A percentile compares a stretch with the other conserved stretches of the same genome.
These are phyloP conservation scores for Phytophthora pini DNA, from an alignment of 352 stramenopile genomes.

Conservation along the genomic window DNA sequence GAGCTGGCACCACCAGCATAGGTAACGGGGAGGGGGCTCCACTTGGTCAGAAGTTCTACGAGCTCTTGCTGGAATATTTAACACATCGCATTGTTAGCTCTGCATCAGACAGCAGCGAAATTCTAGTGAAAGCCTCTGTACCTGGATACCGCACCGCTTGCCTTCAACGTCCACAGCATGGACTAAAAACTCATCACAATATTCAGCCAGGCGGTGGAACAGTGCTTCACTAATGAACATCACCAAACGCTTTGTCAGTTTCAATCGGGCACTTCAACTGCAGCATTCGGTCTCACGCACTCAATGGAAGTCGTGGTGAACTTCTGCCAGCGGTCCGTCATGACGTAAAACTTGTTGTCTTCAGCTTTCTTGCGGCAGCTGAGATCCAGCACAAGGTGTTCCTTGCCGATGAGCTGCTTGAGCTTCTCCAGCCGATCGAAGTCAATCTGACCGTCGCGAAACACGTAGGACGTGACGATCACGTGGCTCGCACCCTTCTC, in stretches of 20 bases:
- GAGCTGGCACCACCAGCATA: slow-evolving; percentile 96
- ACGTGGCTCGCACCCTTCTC: slow-evolving; percentile 97
- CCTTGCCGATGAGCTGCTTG: slow-evolving; percentile 72
- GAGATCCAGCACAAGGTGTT: slow-evolving; percentile 94
- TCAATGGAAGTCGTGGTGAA: slow-evolving; percentile 95
- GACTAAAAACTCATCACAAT: slow-evolving; percentile 98
- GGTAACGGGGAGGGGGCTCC: slow-evolving; percentile 95
- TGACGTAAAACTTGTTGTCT: slow-evolving; percentile 94
- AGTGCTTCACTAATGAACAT: slow-evolving; percentile 65
- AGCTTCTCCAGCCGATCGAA: slow-evolving; percentile 76
- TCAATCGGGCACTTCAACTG: background rate
- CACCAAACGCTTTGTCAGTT: slow-evolving; percentile 6
- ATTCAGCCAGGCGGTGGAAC: slow-evolving; percentile 88
- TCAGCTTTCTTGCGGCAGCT: slow-evolving; percentile 93
- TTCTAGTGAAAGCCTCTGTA: slow-evolving; percentile 16
- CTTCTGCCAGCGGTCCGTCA: slow-evolving; percentile 97
- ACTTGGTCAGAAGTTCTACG: slow-evolving; percentile 91
- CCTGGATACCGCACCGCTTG: slow-evolving; percentile 94
- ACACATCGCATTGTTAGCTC: background rate
- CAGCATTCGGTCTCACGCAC: slow-evolving; percentile 33
- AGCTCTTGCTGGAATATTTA: slow-evolving; percentile 89
- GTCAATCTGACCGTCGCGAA: slow-evolving; percentile 93
- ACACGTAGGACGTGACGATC: slow-evolving; percentile 98
- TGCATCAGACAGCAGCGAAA: background rate
- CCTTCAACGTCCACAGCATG: slow-evolving; percentile 99